These are phyloP conservation scores for Mallotus repandus DNA, from an alignment of 441 rosid genomes.

Conservation along the genomic window DNA sequence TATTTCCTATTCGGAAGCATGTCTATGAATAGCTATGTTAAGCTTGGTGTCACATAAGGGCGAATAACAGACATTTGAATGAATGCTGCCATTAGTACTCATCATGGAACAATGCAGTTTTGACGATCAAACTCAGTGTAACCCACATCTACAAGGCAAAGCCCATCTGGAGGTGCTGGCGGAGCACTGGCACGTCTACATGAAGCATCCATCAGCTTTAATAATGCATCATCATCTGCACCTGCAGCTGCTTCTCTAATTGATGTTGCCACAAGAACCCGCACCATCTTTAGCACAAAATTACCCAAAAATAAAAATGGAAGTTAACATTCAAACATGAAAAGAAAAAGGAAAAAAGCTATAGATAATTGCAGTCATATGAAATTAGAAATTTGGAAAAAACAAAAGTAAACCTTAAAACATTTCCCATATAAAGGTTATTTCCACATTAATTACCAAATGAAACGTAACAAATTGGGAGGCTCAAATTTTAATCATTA, in stretches of 20 bases:
- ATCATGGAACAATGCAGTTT: conserved; percentile 46
- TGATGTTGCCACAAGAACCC: conserved; percentile 87
- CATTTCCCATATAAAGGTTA: not conserved
- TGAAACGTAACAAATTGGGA: not conserved
- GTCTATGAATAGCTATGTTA: too few relatives aligned
- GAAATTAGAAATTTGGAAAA: not conserved
- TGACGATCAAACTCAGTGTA: conserved; percentile 63
- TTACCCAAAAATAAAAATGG: conserved; percentile 6
- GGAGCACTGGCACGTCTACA: conserved; percentile 94
- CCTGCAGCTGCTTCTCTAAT: conserved; percentile 84
- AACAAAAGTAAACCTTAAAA: not conserved
- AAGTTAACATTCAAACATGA: too few relatives aligned
- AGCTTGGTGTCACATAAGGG: too few relatives aligned
- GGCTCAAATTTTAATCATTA: not conserved
- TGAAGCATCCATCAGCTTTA: conserved; percentile 73
- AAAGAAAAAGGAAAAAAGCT: not conserved
- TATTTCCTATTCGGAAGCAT: too few relatives aligned
- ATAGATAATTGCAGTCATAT: not conserved
- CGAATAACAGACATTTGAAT: not conserved
- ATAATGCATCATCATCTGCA: conserved; percentile 67
- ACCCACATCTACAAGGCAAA: conserved; percentile 83
- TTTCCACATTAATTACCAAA: not conserved
- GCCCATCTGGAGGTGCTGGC: conserved; percentile 86
- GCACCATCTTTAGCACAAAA: conserved; percentile 61
- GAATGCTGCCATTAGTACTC: not conserved